Conservation (phyloP, 441 rosid genomes). For the Erysimum cheiri region DNA sequence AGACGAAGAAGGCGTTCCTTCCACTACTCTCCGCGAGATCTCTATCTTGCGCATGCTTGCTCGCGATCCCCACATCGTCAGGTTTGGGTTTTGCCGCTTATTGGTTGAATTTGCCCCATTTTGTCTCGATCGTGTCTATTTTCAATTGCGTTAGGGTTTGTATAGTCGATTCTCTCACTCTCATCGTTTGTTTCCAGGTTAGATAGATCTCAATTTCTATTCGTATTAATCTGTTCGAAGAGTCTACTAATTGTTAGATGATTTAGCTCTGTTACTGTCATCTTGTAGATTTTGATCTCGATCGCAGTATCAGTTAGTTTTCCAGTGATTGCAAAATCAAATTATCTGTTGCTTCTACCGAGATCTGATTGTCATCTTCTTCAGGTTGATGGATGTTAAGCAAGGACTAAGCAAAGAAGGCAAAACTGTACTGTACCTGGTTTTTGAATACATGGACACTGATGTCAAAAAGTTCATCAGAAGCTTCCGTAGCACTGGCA, state of each 20-base stretch:
- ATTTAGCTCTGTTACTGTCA: background rate
- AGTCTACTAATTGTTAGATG: background rate
- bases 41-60: constrained; percentile 99
- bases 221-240: background rate
- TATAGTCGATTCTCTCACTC: background rate
- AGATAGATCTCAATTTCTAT: constrained; percentile 20
- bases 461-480: constrained; percentile 92
- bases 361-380: constrained; percentile 25
- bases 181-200: background rate
- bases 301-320: background rate
- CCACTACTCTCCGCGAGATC: constrained; percentile 98
- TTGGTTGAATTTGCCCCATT: background rate
- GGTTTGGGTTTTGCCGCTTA: constrained; percentile 41
- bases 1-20: constrained; percentile 99
- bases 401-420: constrained; percentile 92
- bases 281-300: background rate
- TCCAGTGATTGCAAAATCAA: background rate
- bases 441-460: constrained; percentile 96
- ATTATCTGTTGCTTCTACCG: background rate
- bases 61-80: constrained; percentile 90
- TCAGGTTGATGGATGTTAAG: constrained; percentile 87
- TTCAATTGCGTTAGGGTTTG: constrained; percentile 13
- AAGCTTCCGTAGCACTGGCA: constrained; percentile 69
- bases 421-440: constrained; percentile 88
- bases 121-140: background rate